Base-by-base conservation (phyloP, 1,284 basidiomycete genomes). In the Lignosus rhinocerotis region DNA sequence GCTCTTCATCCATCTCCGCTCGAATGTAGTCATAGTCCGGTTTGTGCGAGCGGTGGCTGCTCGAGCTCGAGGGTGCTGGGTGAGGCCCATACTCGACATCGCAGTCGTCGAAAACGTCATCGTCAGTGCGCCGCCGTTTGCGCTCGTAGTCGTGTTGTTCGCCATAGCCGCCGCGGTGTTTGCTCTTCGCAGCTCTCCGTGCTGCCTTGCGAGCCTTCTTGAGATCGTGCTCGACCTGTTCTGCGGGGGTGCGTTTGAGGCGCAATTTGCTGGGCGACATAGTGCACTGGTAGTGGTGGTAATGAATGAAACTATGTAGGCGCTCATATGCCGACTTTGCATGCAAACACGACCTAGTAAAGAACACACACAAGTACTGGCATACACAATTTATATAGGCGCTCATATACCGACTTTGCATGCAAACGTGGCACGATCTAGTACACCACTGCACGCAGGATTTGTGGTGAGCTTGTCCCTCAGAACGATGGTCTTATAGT, bases 161-260 rank as follows among this genome's bases (percentile, higher is more conserved):
- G 44, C 51, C 51, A 16, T 49, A 50, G 34, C 51, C 52, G 31
- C 55, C 38, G 36, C 55, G 63, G 34, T 46, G 62, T 31, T 47
- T 39, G 21, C 67, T 66, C 72, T 73, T 76, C 65, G 75, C 69
- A 1, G 74, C 74, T 64, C 75, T 80, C 51, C 76, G 77, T 0
- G 75, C 73, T 5, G 76, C 73, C 64, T 72, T 78, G 58, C 76
- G 75, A 0, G 77, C 77, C 66, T 84, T 88, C 54, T 78, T 79
- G 31, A 75, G 66, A 53, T 80, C 76, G 21, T 76, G 81, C 42
- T 81, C 80, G n/a, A 74, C 80, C 66, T 87, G 80, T 69, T 91
- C 88, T 55, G 83, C 82, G 2, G 83, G 82, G 0, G 90, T 90
- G 32, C 81, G 82, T 70, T 92, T 92, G 34, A 92, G 76, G 54